These are phyloP conservation scores for Eucalyptus dawsonii DNA, from an alignment of 345 rosid genomes.

Conservation along the genomic window DNA sequence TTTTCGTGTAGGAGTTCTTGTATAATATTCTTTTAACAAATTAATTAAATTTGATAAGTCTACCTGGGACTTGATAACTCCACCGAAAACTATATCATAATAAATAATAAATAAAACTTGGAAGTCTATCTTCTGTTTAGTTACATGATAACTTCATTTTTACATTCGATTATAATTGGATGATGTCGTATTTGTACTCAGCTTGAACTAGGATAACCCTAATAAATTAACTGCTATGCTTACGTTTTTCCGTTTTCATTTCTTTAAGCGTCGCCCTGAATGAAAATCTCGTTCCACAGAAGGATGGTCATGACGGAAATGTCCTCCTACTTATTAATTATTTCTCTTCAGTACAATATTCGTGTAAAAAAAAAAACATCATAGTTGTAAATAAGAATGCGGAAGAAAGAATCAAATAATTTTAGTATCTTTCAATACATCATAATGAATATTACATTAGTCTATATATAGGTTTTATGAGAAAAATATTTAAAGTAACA, in stretches of 20 bases:
- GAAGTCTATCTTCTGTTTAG: background rate
- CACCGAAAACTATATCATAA: background rate
- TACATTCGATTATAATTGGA: background rate
- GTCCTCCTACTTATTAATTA: background rate
- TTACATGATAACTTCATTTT: background rate
- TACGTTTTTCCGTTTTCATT: background rate
- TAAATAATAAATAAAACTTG: background rate
- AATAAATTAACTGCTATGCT: background rate
- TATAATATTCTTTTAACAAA: background rate
- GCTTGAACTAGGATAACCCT: background rate
- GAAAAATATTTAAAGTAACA: no score
- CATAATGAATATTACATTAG: no score
- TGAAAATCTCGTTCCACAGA: background rate
- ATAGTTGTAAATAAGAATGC: no score
- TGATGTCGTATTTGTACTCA: background rate
- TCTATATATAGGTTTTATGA: no score
- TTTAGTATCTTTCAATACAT: no score
- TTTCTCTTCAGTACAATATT: background rate
- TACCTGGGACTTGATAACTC: background rate
- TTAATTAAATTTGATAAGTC: background rate
- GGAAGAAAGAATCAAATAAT: no score
- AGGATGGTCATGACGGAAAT: background rate
- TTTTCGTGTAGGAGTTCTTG: background rate
- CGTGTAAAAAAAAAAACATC: background rate
- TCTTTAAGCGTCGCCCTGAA: background rate